Evolutionary conservation across 176 grass and related monocot genomes (phyloP), one percentile per base, ranked within the genome.

Genomic region (Pharus latifolius): DNA sequence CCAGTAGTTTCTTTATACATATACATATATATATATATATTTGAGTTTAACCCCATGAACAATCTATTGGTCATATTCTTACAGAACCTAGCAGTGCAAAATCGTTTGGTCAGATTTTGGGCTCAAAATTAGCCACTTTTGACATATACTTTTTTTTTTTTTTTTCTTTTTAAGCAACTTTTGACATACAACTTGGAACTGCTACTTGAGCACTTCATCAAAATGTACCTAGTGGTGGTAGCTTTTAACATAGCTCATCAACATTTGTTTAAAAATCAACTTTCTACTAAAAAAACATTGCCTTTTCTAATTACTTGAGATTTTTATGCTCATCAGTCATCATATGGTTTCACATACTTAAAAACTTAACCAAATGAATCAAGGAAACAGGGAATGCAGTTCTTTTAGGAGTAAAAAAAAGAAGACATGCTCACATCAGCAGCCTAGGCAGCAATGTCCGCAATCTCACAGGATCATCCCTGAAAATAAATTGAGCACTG

Each of bases 181-280:
- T n/a, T n/a, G n/a, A n/a, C n/a, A n/a, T n/a, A n/a, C n/a, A n/a
- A n/a, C n/a, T n/a, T n/a, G n/a, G 0, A 57, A 67, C 59, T 66
- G 60, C 60, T 19, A 32, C 31, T 67, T 84, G 27, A 47, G 47
- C 61, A 50, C 61, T 51, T 66, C 43, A 14, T 41, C 81, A 71
- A 49, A 8, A 49, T 34, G 44, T 67, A 84, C 10, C 67, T 26
- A 20, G 37, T 23, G 6, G 40, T 42, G 42, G 13, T 11, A 13
- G 30, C 74, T n/a, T 15, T 18, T 32, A n/a, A 1, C 48, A 42
- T 45, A 53, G 64, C 5, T 19, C 46, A 18, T 29, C 35, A 9
- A 38, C 10, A 37, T 33, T 14, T 28, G 46, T 69, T 37, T 33
- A 34, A 18, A n/a, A 33, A 50, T 35, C 45, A 16, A 43, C 48